A percentile compares a stretch with the other conserved stretches of the same genome.
phyloP scores from a whole-genome alignment of 768 basidiomycete species.

The Lactarius quietus region DNA sequence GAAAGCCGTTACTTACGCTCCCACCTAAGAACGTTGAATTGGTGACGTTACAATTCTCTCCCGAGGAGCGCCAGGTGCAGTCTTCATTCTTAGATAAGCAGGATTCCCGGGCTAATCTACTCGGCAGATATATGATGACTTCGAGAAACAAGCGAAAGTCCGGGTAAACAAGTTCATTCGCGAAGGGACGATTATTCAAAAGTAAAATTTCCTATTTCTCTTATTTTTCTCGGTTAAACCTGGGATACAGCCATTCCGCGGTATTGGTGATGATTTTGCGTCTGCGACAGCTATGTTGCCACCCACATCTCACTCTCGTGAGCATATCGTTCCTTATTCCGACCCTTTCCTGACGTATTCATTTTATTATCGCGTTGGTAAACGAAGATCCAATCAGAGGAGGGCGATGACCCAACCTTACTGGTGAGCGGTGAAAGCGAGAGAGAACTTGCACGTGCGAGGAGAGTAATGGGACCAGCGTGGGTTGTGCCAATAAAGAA shows the following conservation, averaged over 20 bases:
- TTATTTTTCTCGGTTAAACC: background rate
- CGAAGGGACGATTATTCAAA: slow-evolving; percentile 64
- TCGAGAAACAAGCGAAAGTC: slow-evolving; percentile 53
- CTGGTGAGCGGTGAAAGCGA: slow-evolving; percentile 47
- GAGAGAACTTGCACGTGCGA: slow-evolving; percentile 55
- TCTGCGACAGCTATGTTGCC: slow-evolving; percentile 68
- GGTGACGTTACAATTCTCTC: slow-evolving; percentile 55
- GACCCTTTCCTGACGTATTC: background rate
- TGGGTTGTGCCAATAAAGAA: slow-evolving; percentile 33
- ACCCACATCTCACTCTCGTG: slow-evolving; percentile 68
- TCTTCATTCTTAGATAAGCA: background rate
- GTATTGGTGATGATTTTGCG: slow-evolving; percentile 68
- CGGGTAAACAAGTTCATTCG: slow-evolving; percentile 58
- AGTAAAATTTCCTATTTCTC: slow-evolving; percentile 36
- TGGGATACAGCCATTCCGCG: slow-evolving; percentile 40
- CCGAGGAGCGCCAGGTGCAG: slow-evolving; percentile 60
- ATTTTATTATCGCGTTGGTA: background rate
- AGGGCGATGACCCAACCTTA: slow-evolving; percentile 48
- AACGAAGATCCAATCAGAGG: slow-evolving; percentile 41
- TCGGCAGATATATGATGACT: slow-evolving; percentile 51
- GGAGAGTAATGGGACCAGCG: slow-evolving; percentile 42
- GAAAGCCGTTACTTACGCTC: slow-evolving; percentile 63
- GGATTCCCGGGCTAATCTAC: background rate
- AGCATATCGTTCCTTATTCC: slow-evolving; percentile 26
- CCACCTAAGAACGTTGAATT: slow-evolving; percentile 59